Base-by-base conservation (phyloP, 2,329 filamentous ascomycete species). In the Simplicillium aogashimaense region DNA sequence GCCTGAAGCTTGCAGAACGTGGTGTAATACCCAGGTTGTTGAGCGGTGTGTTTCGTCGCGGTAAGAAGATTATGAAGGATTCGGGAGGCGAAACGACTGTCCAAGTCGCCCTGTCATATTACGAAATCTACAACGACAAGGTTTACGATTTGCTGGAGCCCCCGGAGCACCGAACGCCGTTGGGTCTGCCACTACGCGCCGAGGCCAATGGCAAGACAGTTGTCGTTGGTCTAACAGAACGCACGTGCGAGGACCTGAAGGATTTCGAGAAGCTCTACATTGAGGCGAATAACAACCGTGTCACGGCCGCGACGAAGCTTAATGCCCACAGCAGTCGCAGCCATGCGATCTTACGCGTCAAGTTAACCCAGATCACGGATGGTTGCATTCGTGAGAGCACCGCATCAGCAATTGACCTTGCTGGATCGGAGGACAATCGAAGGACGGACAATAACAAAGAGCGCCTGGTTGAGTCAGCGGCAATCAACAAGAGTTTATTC, bases 61-160 rank as follows among this genome's bases (percentile, higher is more conserved):
- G 83, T 47, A 85, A 87, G 61, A 94, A 94, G 67, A 81, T 92
- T 14, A 74, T 78, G 48, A 92, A 90, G 61, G 88, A 94, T 53
- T 75, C 80, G 2, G 69, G 72, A 4, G 85, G 81, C 10, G 67
- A 78, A 38, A 89, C 81, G 1, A 71, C 67, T 2, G 85, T 94
- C 16, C 67, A 77, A 8, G 86, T 95, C 13, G 71, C 78, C 11
- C 72, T 95, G 53, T 89, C 86, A 20, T 95, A 95, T 64, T 95
- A 94, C 64, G 89, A 95, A 59, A 95, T 95, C 49, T 95, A 95
- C 64, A 95, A 94, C 59, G 89, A 95, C 66, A 90, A 90, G 57
- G 88, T 95, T 15, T 95, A 82, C 54, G 89, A 95, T 57, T 68
- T 95, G 28, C 86, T 95, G 49, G 86, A 95, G 57, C 71, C 87